Percentiles rank a stretch among this genome's conserved stretches.
phyloP scores from a whole-genome alignment of 106 monocot genomes.

The Iris macrosiphon region DNA sequence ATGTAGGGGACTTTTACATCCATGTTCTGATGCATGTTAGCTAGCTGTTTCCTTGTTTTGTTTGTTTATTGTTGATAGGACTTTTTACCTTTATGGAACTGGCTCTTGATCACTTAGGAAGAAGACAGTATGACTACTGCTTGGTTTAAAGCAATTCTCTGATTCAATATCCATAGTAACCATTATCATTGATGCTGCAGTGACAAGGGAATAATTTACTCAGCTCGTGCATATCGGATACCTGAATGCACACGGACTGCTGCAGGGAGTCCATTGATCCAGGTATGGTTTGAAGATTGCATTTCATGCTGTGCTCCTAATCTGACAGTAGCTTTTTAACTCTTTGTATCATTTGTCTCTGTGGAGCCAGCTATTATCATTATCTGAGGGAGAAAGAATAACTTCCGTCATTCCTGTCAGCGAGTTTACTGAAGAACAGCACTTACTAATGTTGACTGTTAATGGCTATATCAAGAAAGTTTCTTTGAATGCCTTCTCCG shows the following conservation, averaged over 20 bases:
- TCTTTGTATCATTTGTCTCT: neutral
- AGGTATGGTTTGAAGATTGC: conserved; percentile 32
- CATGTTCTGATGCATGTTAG: too few relatives aligned
- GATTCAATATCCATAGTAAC: neutral
- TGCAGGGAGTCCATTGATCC: conserved; percentile 87
- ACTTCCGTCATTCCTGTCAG: conserved; percentile 96
- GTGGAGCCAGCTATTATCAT: conserved; percentile 57
- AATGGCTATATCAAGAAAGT: conserved; percentile 98
- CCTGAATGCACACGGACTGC: conserved; percentile 90
- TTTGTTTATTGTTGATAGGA: too few relatives aligned
- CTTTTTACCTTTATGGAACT: too few relatives aligned
- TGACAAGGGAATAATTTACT: conserved; percentile 90
- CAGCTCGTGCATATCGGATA: conserved; percentile 88
- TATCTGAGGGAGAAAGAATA: conserved; percentile 89
- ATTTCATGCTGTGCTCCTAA: neutral
- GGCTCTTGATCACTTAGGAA: too few relatives aligned
- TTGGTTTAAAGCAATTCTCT: too few relatives aligned
- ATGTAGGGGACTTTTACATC: too few relatives aligned
- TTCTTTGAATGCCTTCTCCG: conserved; percentile 80
- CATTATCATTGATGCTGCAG: conserved; percentile 34
- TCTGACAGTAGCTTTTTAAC: conserved; percentile 4
- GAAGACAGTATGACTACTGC: too few relatives aligned
- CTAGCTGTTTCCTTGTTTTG: too few relatives aligned
- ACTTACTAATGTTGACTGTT: conserved; percentile 79
- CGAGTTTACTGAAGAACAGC: conserved; percentile 84